Evolutionary conservation across 2,329 filamentous ascomycete genomes (phyloP).

Genomic region (Diaporthe eres): DNA sequence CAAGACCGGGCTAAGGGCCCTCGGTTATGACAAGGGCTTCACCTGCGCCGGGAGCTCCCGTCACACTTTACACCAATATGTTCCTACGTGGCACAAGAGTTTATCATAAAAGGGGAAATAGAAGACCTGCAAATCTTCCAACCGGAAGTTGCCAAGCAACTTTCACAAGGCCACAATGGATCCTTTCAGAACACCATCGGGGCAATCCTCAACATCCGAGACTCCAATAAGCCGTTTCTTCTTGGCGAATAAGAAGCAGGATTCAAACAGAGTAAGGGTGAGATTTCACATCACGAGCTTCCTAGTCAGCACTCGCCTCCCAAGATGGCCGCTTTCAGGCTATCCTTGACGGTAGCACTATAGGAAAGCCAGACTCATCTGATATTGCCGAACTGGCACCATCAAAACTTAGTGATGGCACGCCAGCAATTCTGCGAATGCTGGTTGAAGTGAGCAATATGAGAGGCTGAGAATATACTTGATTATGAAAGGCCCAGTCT

Average conservation of each 20-base stretch:
- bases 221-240: background rate
- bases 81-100: background rate
- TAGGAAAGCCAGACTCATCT: background rate
- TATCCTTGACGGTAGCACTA: background rate
- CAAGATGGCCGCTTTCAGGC: background rate
- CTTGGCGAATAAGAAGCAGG: background rate
- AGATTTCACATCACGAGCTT: background rate
- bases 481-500: background rate
- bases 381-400: background rate
- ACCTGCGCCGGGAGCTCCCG: background rate
- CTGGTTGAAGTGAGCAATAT: background rate
- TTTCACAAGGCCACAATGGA: background rate
- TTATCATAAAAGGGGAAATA: background rate
- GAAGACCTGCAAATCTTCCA: background rate
- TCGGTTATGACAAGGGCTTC: constrained; percentile 3
- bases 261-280: background rate
- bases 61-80: background rate
- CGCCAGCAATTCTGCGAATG: background rate
- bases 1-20: constrained; percentile 12
- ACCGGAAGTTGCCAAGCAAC: background rate
- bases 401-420: background rate
- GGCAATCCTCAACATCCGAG: background rate
- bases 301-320: background rate
- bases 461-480: background rate
- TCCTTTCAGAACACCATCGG: background rate